These are phyloP conservation scores for Ustilago cynodontis DNA, from an alignment of 1,284 basidiomycete species.

Conservation along the genomic window DNA sequence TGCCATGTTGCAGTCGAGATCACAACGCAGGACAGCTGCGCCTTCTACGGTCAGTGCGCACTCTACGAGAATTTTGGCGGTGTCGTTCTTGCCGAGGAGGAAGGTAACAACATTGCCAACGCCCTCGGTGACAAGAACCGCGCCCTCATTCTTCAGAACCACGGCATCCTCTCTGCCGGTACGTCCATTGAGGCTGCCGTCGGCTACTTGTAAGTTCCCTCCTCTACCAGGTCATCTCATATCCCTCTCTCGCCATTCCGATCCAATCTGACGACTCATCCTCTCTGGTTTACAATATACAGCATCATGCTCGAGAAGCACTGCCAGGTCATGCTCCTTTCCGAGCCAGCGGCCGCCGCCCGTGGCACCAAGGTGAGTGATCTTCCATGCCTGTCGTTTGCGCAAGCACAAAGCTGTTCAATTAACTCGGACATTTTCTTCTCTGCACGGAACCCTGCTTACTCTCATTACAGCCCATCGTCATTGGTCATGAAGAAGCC, in stretches of 20 bases:
- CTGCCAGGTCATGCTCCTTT: constrained; percentile 74
- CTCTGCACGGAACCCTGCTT: background rate
- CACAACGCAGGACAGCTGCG: constrained; percentile 70
- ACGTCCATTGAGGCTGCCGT: constrained; percentile 72
- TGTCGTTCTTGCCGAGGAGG: constrained; percentile 76
- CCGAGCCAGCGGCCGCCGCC: constrained; percentile 71
- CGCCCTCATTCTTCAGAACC: constrained; percentile 73
- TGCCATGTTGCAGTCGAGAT: constrained; percentile 68
- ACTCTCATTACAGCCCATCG: constrained; percentile 32
- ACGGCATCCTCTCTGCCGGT: constrained; percentile 74
- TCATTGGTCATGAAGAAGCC: constrained; percentile 62
- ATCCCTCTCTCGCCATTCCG: background rate
- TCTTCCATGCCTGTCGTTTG: background rate
- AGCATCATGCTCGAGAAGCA: constrained; percentile 71
- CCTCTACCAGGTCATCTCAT: too few species aligned
- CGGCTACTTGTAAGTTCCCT: constrained; percentile 60
- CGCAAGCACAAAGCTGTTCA: background rate
- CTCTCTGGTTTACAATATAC: background rate
- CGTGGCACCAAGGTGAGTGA: constrained; percentile 45
- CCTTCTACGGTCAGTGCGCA: constrained; percentile 67
- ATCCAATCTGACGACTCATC: background rate
- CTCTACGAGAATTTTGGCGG: constrained; percentile 73
- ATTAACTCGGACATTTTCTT: background rate
- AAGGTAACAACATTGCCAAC: constrained; percentile 75
- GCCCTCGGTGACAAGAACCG: constrained; percentile 74